Base-by-base conservation (phyloP, 2,329 filamentous ascomycete species). In the Fusarium tjaetaba region DNA sequence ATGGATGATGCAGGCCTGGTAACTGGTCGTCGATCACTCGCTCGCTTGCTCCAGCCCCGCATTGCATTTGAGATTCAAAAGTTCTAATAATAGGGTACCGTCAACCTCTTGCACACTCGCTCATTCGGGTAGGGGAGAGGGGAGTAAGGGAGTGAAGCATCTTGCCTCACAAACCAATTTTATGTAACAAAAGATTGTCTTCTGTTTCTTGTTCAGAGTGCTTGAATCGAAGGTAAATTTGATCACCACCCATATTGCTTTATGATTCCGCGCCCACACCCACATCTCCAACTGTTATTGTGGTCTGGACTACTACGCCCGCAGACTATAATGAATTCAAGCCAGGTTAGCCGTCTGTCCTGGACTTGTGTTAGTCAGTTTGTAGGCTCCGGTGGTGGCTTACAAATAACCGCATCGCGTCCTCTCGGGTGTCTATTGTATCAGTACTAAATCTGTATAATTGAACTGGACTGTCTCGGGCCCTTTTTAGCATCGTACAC, bases 1-100 rank as follows among this genome's bases (percentile, higher is more conserved):
- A 34, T 43, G 34, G 48, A 28, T 41, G 49, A 56, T 52, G 60
- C 42, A 46, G 55, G 67, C 42, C 65, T n/a, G 41, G 34, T 52
- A 38, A 51, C 24, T 60, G 53, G 39, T 34, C 43, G 63, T 41
- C 52, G 30, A 60, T 57, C 63, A 48, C 51, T 65, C 32, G 24
- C 39, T 46, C 48, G 59, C 55, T 34, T 28, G 34, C 41, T 48
- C 39, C 48, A 38, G 46, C 73, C 68, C 71, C 61, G 71, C 66
- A 67, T 67, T 61, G 43, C 38, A 65, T 70, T 39, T 34, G 43
- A 58, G 38, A 46, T 64, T 45, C 24, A 38, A 18, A 38, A 43
- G 24, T 20, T 36, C 74, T 75, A 76, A 76, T 67, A 73, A 76
- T 75, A 76, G 65, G 61, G n/a, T 11, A 30, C 18, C 28, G 22